These are phyloP conservation scores for Mrakia blollopis DNA, from an alignment of 768 basidiomycete genomes.

Conservation along the genomic window DNA sequence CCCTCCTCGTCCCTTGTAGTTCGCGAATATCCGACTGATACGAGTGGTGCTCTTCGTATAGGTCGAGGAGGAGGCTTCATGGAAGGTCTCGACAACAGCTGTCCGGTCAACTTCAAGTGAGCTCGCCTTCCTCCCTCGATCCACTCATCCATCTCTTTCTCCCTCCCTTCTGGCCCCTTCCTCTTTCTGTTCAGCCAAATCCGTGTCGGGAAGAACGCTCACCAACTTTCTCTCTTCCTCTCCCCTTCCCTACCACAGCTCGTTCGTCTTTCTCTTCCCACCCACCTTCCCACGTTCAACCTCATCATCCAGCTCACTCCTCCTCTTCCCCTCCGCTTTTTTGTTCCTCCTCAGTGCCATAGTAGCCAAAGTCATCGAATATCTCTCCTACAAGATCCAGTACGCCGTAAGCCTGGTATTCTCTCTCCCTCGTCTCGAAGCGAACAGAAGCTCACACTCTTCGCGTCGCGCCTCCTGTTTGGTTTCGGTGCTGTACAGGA, in stretches of 20 bases:
- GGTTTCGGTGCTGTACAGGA: slow-evolving; percentile 48
- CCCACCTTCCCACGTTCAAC: background rate
- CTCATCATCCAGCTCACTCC: background rate
- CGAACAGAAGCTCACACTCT: background rate
- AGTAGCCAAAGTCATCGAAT: slow-evolving; percentile 83
- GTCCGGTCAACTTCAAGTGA: background rate
- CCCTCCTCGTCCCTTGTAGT: too few species aligned
- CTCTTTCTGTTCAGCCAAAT: slow-evolving; percentile 54
- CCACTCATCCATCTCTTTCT: background rate
- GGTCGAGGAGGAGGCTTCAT: slow-evolving; percentile 55
- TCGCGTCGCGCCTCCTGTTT: too few species aligned
- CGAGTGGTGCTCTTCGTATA: slow-evolving; percentile 16
- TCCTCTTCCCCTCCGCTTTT: slow-evolving; percentile 8
- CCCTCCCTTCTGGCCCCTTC: background rate
- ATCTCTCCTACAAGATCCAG: slow-evolving; percentile 75
- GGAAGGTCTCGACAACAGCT: background rate
- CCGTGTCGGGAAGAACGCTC: too few species aligned
- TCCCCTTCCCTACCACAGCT: slow-evolving; percentile 10
- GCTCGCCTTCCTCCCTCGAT: background rate
- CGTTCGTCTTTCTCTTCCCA: slow-evolving; percentile 30
- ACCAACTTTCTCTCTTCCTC: too few species aligned
- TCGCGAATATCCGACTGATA: background rate
- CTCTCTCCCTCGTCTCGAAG: background rate
- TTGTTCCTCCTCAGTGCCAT: slow-evolving; percentile 52
- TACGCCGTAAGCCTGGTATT: slow-evolving; percentile 45